Evolutionary conservation across 2,329 filamentous ascomycete genomes (phyloP), one percentile per base, ranked within the genome.

Genomic region (Leptographium flavum): DNA sequence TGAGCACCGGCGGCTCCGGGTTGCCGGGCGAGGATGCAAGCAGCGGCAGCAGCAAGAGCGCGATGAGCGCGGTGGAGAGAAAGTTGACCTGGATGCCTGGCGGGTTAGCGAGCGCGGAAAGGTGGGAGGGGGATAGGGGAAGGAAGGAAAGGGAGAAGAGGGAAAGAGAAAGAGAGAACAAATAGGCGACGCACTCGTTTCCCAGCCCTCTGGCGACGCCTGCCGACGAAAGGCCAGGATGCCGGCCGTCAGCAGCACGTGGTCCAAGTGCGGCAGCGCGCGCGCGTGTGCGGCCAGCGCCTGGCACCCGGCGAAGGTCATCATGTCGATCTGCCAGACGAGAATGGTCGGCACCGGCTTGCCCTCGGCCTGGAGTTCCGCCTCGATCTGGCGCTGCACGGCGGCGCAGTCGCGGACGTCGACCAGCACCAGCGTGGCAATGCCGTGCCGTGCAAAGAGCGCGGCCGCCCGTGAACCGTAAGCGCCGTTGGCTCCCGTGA

Each of bases 161-260:
- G 14, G 10, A 37, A 13, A 23, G 22, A 22, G 1, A 7, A 23
- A 13, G 13, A 25, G 30, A 22, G 21, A 11, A 17, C 22, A 36
- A 58, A 23, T 3, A 28, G 5, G 27, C 2, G 14, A 14, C 35
- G 5, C 35, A 37, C 35, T 59, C 1, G 58, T 61, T 55, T 63
- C 61, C 61, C 61, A 63, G 36, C 61, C 61, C 46, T 63, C 60
- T 6, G 61, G 59, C 8, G 60, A 63, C 43, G 58, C 55, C 46
- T 56, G 57, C 31, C 60, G 57, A 22, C 60, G 49, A 19, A 63
- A 63, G 19, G 60, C 50, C 3, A 63, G 52, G n/a, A 63, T 62
- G 0, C 61, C 61, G 9, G 60, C 61, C 0, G 61, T 61, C 55
- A 63, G 52, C 48, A 63, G 49, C 15, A 58, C 61, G 49, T 63